These are phyloP conservation scores for Cladophialophora immunda DNA, from an alignment of 2,329 filamentous ascomycete species.

Conservation along the genomic window DNA sequence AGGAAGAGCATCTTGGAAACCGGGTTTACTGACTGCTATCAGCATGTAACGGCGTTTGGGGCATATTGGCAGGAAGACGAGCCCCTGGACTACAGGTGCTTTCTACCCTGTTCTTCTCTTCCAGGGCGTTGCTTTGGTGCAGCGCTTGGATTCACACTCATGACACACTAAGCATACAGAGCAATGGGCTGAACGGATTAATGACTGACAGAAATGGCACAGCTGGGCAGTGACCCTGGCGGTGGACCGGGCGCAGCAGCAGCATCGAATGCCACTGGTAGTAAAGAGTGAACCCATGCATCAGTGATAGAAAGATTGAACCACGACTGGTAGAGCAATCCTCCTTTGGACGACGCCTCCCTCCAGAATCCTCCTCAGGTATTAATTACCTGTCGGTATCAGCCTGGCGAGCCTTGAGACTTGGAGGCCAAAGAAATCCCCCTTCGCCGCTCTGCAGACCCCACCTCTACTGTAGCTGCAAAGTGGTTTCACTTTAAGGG, in stretches of 20 bases:
- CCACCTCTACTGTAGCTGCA: not conserved
- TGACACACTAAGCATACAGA: not conserved
- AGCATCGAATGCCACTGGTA: not conserved
- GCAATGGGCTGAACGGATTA: not conserved
- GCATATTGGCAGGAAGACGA: not conserved
- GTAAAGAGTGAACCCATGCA: not conserved
- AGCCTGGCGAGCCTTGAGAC: no score
- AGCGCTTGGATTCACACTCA: not conserved
- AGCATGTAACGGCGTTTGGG: slow-evolving; percentile 10
- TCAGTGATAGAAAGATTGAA: not conserved
- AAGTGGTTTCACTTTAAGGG: not conserved
- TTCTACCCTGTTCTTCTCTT: not conserved
- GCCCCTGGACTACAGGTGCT: not conserved
- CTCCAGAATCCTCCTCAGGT: no score
- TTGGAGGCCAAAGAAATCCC: no score
- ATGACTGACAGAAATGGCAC: not conserved
- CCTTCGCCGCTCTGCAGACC: not conserved
- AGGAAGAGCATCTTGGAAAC: not conserved
- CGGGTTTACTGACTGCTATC: not conserved
- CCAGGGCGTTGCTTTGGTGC: not conserved
- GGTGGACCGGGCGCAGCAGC: not conserved
- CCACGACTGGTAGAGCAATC: not conserved
- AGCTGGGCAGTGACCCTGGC: not conserved
- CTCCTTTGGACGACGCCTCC: no score
- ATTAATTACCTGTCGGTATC: no score